Base-by-base conservation (phyloP, 2,329 filamentous ascomycete species). In the Sporothrix dimorphospora region DNA sequence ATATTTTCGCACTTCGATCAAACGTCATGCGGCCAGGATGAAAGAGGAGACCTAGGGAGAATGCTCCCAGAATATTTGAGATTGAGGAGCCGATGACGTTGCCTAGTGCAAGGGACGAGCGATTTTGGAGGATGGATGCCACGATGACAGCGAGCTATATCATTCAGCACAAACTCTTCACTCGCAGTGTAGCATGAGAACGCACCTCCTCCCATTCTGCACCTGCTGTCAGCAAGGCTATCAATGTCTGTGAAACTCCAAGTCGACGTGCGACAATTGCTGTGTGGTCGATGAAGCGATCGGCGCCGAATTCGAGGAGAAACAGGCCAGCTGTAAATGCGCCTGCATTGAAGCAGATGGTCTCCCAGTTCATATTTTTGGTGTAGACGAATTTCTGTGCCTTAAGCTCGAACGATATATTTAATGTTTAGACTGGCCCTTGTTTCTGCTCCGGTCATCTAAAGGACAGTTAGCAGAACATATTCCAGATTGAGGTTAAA, bases 291-390 rank as follows among this genome's bases (percentile, higher is more conserved):
- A 65, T 65, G 59, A 65, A 65, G 30, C 59, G 59, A 45, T 65
- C 59, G 7, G 59, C 59, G 59, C 59, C 59, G 59, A 65, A 65
- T 65, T 65, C 59, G n/a, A 65, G 59, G 59, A 65, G 59, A 65
- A 65, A 65, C 59, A 65, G n/a, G 40, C 59, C 59, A 5, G 59
- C 59, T 7, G 40, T n/a, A 45, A 65, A 65, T 9, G 59, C 59
- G 38, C 34, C 12, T 3, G 59, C 59, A 45, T 65, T 65, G 59
- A 65, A 65, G n/a, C n/a, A 45, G 59, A 65, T 45, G 59, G 38
- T 65, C 5, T 65, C 59, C 59, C 59, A 65, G 40, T 65, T n/a
- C 59, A 65, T 65, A 3, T 65, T 65, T 65, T 30, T 27, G n/a
- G n/a, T n/a, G n/a, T n/a, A n/a, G n/a, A n/a, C n/a, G n/a, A n/a